Conservation (phyloP, 1,284 basidiomycete genomes). For the Peniophora sp. region DNA sequence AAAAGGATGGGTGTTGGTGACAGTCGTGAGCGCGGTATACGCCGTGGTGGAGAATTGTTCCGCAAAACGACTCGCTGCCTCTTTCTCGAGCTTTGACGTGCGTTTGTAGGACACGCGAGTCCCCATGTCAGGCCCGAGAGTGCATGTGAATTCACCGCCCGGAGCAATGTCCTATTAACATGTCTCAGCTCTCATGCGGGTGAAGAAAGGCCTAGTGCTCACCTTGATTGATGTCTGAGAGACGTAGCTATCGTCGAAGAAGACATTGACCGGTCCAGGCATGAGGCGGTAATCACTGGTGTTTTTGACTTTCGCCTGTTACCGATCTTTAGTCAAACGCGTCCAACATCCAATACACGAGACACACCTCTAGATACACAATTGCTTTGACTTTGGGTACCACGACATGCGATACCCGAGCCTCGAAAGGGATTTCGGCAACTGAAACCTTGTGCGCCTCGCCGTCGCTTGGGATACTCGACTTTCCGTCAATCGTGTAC, state of each 20-base stretch:
- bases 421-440: conserved; percentile 38
- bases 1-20: conserved; percentile 43
- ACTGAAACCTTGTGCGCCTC: conserved; percentile 45
- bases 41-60: conserved; percentile 35
- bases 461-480: conserved; percentile 46
- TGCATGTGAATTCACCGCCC: conserved; percentile 43
- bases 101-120: conserved; percentile 41
- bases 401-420: conserved; percentile 37
- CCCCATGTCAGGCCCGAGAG: conserved; percentile 42
- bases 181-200: too few species aligned
- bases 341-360: too few species aligned
- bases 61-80: conserved; percentile 29
- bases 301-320: conserved; percentile 39
- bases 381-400: conserved; percentile 38
- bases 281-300: conserved; percentile 43
- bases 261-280: conserved; percentile 32
- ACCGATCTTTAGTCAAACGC: too few species aligned
- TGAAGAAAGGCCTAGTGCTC: too few species aligned
- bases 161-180: conserved; percentile 28
- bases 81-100: conserved; percentile 23
- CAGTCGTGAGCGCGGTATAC: conserved; percentile 33
- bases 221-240: conserved; percentile 33
- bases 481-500: conserved; percentile 38
- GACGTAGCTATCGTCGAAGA: conserved; percentile 42
- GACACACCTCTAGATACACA: conserved; percentile 27